Evolutionary conservation across 78 protist species (phyloP).

Genomic region (Planoprotostelium fungivorum): DNA sequence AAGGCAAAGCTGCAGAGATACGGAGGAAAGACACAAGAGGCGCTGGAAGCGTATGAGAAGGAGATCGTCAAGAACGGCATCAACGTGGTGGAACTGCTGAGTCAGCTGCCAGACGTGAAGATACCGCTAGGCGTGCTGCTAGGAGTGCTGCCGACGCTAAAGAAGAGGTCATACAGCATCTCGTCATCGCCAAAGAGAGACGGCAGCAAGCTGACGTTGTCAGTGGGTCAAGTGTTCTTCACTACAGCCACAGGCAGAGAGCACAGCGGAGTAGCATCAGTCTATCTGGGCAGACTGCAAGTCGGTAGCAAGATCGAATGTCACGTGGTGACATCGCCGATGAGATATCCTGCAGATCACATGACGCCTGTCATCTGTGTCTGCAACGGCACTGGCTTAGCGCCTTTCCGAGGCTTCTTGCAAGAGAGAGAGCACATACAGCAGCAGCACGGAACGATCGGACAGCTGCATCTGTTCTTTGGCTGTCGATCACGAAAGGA

Average conservation of each 20-base stretch:
- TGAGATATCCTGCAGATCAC: not conserved
- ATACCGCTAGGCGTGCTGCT: no score
- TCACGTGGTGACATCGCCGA: not conserved
- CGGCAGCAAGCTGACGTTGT: not conserved
- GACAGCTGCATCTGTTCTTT: slow-evolving; percentile 68
- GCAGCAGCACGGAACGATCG: not conserved
- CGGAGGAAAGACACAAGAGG: no score
- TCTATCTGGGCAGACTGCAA: not conserved
- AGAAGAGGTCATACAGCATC: not conserved
- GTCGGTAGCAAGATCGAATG: not conserved
- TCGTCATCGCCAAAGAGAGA: not conserved
- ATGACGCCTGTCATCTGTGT: slow-evolving; percentile 77
- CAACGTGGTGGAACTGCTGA: no score
- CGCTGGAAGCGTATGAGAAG: no score
- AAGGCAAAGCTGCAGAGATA: no score
- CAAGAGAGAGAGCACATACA: slow-evolving; percentile 15
- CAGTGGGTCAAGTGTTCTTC: not conserved
- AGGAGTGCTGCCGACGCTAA: no score
- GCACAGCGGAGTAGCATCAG: not conserved
- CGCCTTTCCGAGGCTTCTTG: slow-evolving; percentile 90
- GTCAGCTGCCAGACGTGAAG: no score
- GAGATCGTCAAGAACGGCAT: no score
- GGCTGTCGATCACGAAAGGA: slow-evolving; percentile 79
- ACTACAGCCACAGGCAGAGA: not conserved
- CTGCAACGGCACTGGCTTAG: slow-evolving; percentile 97